Conservation (phyloP, 805 yeast genomes). For the Sporopachydermia quercuum region DNA sequence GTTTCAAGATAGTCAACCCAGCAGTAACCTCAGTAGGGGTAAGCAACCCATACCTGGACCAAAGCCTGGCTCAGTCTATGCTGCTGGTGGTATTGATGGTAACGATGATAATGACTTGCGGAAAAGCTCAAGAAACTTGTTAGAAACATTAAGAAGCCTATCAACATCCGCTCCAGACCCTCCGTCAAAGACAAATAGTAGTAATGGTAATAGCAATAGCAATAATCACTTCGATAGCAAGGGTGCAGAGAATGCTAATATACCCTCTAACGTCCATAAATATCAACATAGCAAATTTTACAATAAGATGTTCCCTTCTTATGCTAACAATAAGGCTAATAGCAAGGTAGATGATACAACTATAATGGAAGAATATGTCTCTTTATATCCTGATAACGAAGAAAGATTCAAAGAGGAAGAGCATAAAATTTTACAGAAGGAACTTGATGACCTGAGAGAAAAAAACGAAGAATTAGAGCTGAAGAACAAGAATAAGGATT, state of each 20-base stretch:
- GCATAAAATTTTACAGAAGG: background rate
- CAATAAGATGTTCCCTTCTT: no score
- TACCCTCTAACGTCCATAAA: background rate
- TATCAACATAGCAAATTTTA: background rate
- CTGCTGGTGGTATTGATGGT: no score
- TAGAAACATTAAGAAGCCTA: background rate
- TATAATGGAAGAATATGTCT: background rate
- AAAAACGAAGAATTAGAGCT: background rate
- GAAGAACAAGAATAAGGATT: background rate
- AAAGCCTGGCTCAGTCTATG: no score
- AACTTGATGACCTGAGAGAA: background rate
- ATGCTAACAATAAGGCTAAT: background rate
- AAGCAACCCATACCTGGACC: background rate
- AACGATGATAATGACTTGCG: background rate
- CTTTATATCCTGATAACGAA: background rate
- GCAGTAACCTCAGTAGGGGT: background rate
- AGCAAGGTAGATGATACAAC: background rate
- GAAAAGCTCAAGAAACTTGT: no score
- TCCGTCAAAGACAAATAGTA: background rate
- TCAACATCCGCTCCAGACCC: background rate
- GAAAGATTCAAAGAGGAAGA: slow-evolving; percentile 1
- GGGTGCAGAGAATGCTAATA: background rate
- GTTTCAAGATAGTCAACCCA: background rate
- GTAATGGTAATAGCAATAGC: background rate
- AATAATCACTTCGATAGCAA: background rate